Percentiles rank a stretch among this genome's conserved stretches.
These are phyloP conservation scores for Boletus pseudopeckii DNA, from an alignment of 768 basidiomycete species.

Conservation along the genomic window DNA sequence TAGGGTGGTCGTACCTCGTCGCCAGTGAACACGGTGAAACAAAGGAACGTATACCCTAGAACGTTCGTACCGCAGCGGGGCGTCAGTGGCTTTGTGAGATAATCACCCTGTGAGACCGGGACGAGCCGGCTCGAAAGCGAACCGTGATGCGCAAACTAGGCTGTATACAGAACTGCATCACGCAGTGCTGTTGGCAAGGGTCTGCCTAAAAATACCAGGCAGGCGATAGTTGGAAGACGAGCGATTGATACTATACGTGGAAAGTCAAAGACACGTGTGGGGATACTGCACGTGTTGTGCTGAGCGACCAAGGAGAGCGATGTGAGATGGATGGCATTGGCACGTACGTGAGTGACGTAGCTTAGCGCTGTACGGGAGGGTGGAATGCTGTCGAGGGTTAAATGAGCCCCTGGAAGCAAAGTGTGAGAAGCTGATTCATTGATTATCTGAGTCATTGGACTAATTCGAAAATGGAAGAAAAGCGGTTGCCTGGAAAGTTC, in stretches of 20 bases:
- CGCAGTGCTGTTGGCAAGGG: neutral
- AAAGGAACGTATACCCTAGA: neutral
- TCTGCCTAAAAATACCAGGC: neutral
- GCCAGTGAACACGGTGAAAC: neutral
- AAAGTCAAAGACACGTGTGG: conserved; percentile 13
- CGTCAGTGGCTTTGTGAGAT: neutral
- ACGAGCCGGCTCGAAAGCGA: neutral
- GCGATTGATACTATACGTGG: neutral
- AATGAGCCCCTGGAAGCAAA: neutral
- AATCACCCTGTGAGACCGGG: neutral
- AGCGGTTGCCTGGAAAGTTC: neutral
- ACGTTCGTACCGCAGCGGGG: neutral
- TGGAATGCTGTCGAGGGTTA: neutral
- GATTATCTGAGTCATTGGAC: conserved; percentile 8
- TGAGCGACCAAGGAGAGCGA: neutral
- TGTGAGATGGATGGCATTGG: neutral
- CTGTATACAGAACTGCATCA: neutral
- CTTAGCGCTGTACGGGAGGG: neutral
- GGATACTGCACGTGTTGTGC: neutral
- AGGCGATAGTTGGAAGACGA: neutral
- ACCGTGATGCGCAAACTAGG: neutral
- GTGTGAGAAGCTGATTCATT: neutral
- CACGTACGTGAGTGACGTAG: neutral
- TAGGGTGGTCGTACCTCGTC: neutral
- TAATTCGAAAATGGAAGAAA: conserved; percentile 1